A percentile compares a stretch with the other conserved stretches of the same genome.
Evolutionary conservation across 176 grass and related monocot genomes (phyloP).

Genomic region (Eragrostis curvula): DNA sequence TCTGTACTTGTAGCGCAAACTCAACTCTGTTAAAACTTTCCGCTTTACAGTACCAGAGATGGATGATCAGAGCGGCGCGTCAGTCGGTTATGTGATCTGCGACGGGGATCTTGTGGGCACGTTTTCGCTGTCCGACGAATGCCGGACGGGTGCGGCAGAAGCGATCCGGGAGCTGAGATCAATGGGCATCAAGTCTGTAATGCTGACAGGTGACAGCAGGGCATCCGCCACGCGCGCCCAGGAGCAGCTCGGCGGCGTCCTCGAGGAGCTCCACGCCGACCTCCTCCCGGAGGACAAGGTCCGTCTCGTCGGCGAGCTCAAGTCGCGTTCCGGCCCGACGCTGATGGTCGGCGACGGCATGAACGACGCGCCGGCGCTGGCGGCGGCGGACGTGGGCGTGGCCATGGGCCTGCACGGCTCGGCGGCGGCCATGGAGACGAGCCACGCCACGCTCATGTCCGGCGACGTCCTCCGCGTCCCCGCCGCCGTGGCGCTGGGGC

Average conservation of each 20-base stretch:
- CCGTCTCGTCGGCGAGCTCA: conserved; percentile 35
- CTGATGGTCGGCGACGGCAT: conserved; percentile 86
- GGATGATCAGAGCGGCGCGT: conserved; percentile 35
- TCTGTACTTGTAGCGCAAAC: background rate
- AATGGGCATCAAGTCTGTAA: conserved; percentile 61
- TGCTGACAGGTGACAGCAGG: conserved; percentile 79
- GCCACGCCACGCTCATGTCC: conserved; percentile 80
- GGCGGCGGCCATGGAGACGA: conserved; percentile 69
- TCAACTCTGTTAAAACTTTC: background rate
- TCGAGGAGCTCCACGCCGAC: conserved; percentile 61
- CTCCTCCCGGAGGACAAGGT: conserved; percentile 83
- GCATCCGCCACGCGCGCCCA: conserved; percentile 55
- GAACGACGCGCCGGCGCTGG: conserved; percentile 82
- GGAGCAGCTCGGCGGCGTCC: conserved; percentile 43
- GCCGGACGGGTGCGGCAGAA: conserved; percentile 52
- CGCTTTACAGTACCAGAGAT: conserved; percentile 25
- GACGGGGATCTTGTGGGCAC: conserved; percentile 23
- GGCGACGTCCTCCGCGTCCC: conserved; percentile 60
- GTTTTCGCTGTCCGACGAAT: conserved; percentile 62
- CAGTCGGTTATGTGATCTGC: conserved; percentile 63
- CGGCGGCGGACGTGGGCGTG: conserved; percentile 61
- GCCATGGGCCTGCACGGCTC: conserved; percentile 77
- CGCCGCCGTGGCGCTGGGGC: conserved; percentile 47
- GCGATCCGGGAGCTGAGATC: conserved; percentile 60
- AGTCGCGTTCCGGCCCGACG: conserved; percentile 42